phyloP scores from a whole-genome alignment of 768 basidiomycete species.

The Macrolepiota fuliginosa region DNA sequence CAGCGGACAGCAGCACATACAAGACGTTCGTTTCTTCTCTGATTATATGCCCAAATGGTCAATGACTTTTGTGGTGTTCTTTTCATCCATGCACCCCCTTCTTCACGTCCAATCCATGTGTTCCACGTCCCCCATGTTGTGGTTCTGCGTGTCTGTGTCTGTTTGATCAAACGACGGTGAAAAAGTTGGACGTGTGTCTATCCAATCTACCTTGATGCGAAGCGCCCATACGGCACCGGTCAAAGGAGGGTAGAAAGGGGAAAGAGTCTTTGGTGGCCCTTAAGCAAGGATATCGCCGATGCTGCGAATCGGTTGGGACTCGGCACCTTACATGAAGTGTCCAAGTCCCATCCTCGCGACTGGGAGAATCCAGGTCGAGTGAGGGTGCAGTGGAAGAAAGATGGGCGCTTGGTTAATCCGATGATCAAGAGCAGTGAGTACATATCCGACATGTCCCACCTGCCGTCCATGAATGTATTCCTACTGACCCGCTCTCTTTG shows the following conservation, averaged over 20 bases:
- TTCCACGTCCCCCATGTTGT: neutral
- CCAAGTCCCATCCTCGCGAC: constrained; percentile 90
- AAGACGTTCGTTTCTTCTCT: constrained; percentile 59
- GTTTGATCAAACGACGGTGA: neutral
- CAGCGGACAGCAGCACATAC: constrained; percentile 81
- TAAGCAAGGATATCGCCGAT: constrained; percentile 89
- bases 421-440: constrained; percentile 70
- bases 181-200: constrained; percentile 93
- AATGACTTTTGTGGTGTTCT: constrained; percentile 8
- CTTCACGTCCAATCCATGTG: no score
- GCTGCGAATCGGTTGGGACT: constrained; percentile 77
- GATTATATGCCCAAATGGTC: constrained; percentile 2
- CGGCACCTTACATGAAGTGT: constrained; percentile 82
- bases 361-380: constrained; percentile 99
- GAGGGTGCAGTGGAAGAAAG: constrained; percentile 89
- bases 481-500: neutral
- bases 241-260: constrained; percentile 77
- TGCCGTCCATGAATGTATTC: neutral
- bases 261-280: constrained; percentile 91
- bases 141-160: neutral
- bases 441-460: constrained; percentile 23
- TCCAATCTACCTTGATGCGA: constrained; percentile 96
- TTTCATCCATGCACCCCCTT: no score
- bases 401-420: constrained; percentile 62
- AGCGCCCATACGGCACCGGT: constrained; percentile 81